Evolutionary conservation across 1,284 basidiomycete genomes (phyloP).

Genomic region (Melampsora occidentalis): DNA sequence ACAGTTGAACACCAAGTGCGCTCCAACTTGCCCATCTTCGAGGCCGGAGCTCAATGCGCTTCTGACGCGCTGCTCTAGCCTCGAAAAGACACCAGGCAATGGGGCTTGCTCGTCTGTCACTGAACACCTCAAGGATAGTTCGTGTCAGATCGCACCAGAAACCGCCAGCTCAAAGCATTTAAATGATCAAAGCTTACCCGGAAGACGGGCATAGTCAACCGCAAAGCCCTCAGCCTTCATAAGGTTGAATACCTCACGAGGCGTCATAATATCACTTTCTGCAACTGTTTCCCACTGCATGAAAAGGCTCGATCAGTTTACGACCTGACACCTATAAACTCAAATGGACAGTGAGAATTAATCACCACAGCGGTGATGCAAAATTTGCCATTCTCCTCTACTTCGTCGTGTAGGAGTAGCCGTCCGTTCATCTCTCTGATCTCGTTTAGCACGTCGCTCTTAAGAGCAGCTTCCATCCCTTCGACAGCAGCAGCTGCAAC

Average conservation of each 20-base stretch:
- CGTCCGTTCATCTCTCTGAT: conserved; percentile 70
- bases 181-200: neutral
- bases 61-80: conserved; percentile 71
- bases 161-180: neutral
- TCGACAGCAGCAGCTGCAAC: conserved; percentile 90
- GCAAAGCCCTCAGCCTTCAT: conserved; percentile 48
- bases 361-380: conserved; percentile 53
- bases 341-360: neutral
- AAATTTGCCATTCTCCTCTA: conserved; percentile 86
- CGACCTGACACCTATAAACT: neutral
- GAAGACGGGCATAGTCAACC: conserved; percentile 43
- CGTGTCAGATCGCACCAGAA: neutral
- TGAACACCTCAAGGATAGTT: conserved; percentile 52
- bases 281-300: conserved; percentile 74
- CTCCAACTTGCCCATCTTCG: conserved; percentile 48
- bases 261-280: conserved; percentile 87
- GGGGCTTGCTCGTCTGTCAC: conserved; percentile 93
- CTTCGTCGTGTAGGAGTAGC: conserved; percentile 85
- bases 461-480: conserved; percentile 83
- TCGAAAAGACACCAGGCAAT: conserved; percentile 74
- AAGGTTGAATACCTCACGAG: conserved; percentile 72
- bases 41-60: conserved; percentile 63
- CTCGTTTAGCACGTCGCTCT: conserved; percentile 83
- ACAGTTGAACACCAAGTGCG: conserved; percentile 81
- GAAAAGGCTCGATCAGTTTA: conserved; percentile 44